Base-by-base conservation (phyloP, 805 yeast genomes). In the Brettanomyces anomalus region DNA sequence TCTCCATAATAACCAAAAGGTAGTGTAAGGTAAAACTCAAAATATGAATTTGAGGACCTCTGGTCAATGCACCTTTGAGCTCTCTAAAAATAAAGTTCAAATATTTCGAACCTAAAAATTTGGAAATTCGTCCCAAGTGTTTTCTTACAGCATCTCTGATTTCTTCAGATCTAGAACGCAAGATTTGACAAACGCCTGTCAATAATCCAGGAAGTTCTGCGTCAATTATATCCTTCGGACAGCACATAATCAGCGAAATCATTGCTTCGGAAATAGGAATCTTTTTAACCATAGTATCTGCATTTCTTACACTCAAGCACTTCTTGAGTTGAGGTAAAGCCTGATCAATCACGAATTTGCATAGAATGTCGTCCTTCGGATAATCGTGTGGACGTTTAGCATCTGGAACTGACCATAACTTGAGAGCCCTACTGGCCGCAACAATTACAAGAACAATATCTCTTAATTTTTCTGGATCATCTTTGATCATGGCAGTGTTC, bases 1-100 rank as follows among this genome's bases (percentile, higher is more conserved):
- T 47, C 4, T 50, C 46, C 49, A 85, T 63, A 7, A 76, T 70
- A 2, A 74, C 74, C 42, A 93, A 62, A 33, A 90, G 63, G 39
- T 79, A 69, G 61, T 93, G 96, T 4, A 86, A 76, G 1, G 97
- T 85, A 63, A 68, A 93, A 55, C 96, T 87, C 52, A 93, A 74
- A 45, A 93, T 87, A 62, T 93, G 98, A 42, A 88, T 76, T 58
- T 93, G 97, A 13, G 96, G 85, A 20, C 98, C 98, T 56, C 94
- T 71, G 4, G 81, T 72, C 42, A 90, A 68, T 0, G 97, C 94
- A 16, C 81, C 64, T 49, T 75, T 79, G 54, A 93, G 70, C 57
- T 93, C 97, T 45, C 75, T 74, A 19, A 93, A 64, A 39, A 93
- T 75, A 56, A 88, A 87, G 43, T 72, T 70, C 46, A 90, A 65